Percentiles rank a stretch among this genome's conserved stretches.
Conservation (phyloP, 306 rosid genomes). For the Quercus aquifolioides region DNA sequence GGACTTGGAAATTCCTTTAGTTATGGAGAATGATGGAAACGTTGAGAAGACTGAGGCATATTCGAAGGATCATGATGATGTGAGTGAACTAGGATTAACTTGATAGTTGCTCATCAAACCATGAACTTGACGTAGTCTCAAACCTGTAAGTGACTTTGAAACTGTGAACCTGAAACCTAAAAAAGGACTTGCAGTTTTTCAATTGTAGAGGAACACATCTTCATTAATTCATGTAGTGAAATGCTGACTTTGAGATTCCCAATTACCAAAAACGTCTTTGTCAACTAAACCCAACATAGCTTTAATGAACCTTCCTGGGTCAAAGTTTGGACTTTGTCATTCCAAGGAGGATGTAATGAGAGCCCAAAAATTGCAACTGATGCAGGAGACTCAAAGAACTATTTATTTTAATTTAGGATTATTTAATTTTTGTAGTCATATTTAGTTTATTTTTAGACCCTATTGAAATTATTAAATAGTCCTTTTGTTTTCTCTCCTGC, state of each 20-base stretch:
- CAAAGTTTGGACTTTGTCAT: background rate
- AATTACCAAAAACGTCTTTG: too few relatives aligned
- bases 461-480: background rate
- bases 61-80: slow-evolving; percentile 79
- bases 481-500: slow-evolving; percentile 5
- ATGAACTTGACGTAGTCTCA: background rate
- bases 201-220: background rate
- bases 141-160: background rate
- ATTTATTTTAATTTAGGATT: too few relatives aligned
- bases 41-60: slow-evolving; percentile 82
- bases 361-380: too few relatives aligned
- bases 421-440: too few relatives aligned
- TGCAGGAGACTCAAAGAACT: too few relatives aligned
- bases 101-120: background rate
- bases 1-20: slow-evolving; percentile 49
- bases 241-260: background rate
- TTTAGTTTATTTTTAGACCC: background rate
- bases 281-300: background rate
- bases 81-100: slow-evolving; percentile 37
- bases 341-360: background rate
- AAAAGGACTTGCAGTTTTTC: background rate
- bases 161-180: background rate
- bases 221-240: background rate
- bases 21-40: slow-evolving; percentile 53
- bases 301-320: background rate